Evolutionary conservation across 768 basidiomycete genomes (phyloP).

Genomic region (Macrolepiota fuliginosa): DNA sequence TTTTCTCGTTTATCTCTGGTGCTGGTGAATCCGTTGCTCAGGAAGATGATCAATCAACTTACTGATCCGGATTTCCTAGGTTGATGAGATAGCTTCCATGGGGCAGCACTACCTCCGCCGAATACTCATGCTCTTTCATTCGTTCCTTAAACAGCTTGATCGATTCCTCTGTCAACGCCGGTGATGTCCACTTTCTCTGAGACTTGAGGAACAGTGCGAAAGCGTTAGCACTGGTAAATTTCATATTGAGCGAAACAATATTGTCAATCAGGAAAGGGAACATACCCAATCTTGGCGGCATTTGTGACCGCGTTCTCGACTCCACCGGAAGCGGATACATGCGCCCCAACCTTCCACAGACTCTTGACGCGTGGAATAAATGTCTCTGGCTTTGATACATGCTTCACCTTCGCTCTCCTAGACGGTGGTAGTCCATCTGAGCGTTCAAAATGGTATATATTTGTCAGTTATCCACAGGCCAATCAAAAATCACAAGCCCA

Average conservation of each 20-base stretch:
- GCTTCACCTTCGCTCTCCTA: conserved; percentile 16
- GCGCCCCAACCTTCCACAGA: conserved; percentile 76
- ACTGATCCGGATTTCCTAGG: conserved; percentile 78
- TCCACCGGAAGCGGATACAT: conserved; percentile 80
- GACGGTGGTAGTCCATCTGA: neutral
- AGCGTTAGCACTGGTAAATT: conserved; percentile 62
- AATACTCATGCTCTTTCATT: conserved; percentile 61
- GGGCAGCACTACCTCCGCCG: conserved; percentile 62
- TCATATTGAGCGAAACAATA: neutral
- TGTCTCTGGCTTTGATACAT: conserved; percentile 14
- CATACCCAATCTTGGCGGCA: conserved; percentile 68
- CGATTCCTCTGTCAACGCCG: conserved; percentile 49
- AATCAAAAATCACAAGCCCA: neutral
- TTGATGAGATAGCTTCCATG: conserved; percentile 89
- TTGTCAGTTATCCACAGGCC: too few relatives aligned
- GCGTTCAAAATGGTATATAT: neutral
- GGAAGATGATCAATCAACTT: conserved; percentile 19
- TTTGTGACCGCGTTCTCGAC: conserved; percentile 72
- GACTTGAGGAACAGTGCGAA: conserved; percentile 86
- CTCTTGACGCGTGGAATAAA: conserved; percentile 33
- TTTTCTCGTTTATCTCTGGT: conserved; percentile 63
- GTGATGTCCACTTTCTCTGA: conserved; percentile 77
- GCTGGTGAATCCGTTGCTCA: neutral
- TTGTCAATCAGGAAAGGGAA: conserved; percentile 3
- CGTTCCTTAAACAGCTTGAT: conserved; percentile 58